A percentile compares a stretch with the other conserved stretches of the same genome.
Evolutionary conservation across 2,329 filamentous ascomycete genomes (phyloP).

Genomic region (Colletotrichum chlorophyti): DNA sequence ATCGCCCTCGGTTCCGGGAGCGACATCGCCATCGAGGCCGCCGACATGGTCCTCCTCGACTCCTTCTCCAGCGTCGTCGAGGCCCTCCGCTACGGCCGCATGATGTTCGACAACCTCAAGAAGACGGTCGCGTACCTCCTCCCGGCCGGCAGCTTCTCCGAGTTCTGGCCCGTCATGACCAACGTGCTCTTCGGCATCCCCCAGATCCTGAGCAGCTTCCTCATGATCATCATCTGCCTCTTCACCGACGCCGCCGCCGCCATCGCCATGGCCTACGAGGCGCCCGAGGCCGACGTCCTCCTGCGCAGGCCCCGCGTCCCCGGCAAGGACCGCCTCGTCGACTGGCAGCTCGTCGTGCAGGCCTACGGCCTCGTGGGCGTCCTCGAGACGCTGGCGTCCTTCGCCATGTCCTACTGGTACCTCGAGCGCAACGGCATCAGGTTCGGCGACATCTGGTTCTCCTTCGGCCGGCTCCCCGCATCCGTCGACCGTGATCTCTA

Average conservation of each 20-base stretch:
- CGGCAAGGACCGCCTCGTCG: slow-evolving; percentile 74
- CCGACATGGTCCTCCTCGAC: slow-evolving; percentile 82
- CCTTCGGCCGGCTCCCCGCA: slow-evolving; percentile 62
- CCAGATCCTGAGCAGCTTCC: slow-evolving; percentile 74
- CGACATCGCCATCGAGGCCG: slow-evolving; percentile 82
- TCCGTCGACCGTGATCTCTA: slow-evolving; percentile 62
- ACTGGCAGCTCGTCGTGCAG: slow-evolving; percentile 75
- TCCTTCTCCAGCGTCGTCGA: slow-evolving; percentile 76
- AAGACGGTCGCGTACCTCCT: slow-evolving; percentile 80
- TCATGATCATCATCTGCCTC: slow-evolving; percentile 76
- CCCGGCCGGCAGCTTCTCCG: slow-evolving; percentile 75
- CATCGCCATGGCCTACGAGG: slow-evolving; percentile 77
- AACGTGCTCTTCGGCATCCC: slow-evolving; percentile 76
- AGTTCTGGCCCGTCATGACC: slow-evolving; percentile 79
- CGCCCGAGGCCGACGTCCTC: slow-evolving; percentile 78
- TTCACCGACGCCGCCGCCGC: slow-evolving; percentile 81
- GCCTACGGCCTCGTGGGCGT: slow-evolving; percentile 76
- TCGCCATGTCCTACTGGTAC: slow-evolving; percentile 73
- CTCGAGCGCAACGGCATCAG: slow-evolving; percentile 67
- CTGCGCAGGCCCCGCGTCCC: slow-evolving; percentile 71
- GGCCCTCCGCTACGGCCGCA: slow-evolving; percentile 74
- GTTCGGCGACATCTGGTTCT: slow-evolving; percentile 72
- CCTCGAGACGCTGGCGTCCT: slow-evolving; percentile 64
- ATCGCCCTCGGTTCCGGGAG: slow-evolving; percentile 83
- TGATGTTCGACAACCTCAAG: slow-evolving; percentile 82